Base-by-base conservation (phyloP, 1,284 basidiomycete genomes). In the Earliella scabrosa region DNA sequence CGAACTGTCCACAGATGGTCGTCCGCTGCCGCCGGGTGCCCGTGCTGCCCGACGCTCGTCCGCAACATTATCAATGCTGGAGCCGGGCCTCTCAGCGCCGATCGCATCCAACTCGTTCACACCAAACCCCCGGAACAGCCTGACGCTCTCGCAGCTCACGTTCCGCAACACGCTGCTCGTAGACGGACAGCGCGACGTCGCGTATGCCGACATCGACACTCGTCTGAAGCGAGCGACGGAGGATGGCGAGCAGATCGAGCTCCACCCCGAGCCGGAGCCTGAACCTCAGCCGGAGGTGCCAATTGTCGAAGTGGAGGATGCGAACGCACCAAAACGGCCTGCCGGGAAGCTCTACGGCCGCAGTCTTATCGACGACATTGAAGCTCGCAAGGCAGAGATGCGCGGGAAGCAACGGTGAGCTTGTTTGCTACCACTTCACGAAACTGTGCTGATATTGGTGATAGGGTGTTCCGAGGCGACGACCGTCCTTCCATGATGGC, bases 401-500 rank as follows among this genome's bases (percentile, higher is more conserved):
- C 83, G 84, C 57, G 81, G 78, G 58, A 92, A 86, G 69, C 83
- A 89, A 71, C 80, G 90, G 90, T 91, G 74, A 61, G 75, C 18
- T 29, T 20, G 1, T 26, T 8, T 9, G 11, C n/a, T 31, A 26
- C 6, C 27, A 18, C 20, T 13, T 29, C 7, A 18, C 10, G 50
- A 27, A 59, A 45, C 46, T 44, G 20, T 13, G 52, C 10, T 43
- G 46, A 31, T 34, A 18, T n/a, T 47, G 31, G 48, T 20, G 50
- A 24, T 57, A 90, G 88, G 45, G 83, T 87, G 20, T 90, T 90
- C 68, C 80, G 72, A 56, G 90, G 90, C 23, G 90, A 93, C 65
- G 79, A 88, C 63, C 80, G 91, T 49, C 90, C 91, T 14, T 88
- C 90, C 8, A 93, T 93, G 91, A 93, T 93, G 91, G 81, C 83